Evolutionary conservation across 176 grass and related monocot species (phyloP), one percentile per base, ranked within the genome.

Genomic region (Carex kokanica): DNA sequence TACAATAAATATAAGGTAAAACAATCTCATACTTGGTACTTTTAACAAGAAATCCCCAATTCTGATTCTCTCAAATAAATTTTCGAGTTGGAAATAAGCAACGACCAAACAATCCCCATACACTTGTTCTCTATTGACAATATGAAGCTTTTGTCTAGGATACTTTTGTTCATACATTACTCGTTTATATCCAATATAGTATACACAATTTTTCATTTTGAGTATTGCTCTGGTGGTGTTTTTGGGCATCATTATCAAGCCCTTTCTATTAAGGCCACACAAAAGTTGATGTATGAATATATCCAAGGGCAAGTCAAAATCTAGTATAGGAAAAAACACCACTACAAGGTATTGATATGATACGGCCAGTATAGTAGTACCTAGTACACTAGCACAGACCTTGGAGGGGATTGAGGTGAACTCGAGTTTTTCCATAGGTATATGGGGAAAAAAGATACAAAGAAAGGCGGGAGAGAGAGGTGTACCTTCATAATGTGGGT

Each of bases 401-500:
- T 69, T 41, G 66, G 7, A 69, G 24, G 60, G 58, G 31, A 40
- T 32, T 23, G 60, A 88, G 80, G 34, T 13, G 47, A n/a, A 27
- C 38, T 55, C 0, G 31, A 52, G 13, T 13, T 29, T 54, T 2
- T 78, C 25, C 45, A 29, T 49, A 20, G 32, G 69, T 74, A 55
- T 78, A 9, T 16, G n/a, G 21, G 61, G 3, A 12, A 31, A 58
- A 62, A 59, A 82, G 77, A 17, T 29, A 85, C 67, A 59, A 64
- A 53, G 64, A 82, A 86, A 86, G 54, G 10, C 83, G 9, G 45
- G 43, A 18, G 10, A 31, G 24, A 77, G 13, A 24, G 9, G 38
- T 64, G 80, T 95, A 95, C 95, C 92, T 95, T 98, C 92, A 98
- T 95, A 71, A 98, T 78, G 45, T 81, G 86, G 80, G 84, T 80